A percentile compares a stretch with the other conserved stretches of the same genome.
Evolutionary conservation across 2,329 filamentous ascomycete genomes (phyloP).

Genomic region (Pseudophaeomoniella oleicola): DNA sequence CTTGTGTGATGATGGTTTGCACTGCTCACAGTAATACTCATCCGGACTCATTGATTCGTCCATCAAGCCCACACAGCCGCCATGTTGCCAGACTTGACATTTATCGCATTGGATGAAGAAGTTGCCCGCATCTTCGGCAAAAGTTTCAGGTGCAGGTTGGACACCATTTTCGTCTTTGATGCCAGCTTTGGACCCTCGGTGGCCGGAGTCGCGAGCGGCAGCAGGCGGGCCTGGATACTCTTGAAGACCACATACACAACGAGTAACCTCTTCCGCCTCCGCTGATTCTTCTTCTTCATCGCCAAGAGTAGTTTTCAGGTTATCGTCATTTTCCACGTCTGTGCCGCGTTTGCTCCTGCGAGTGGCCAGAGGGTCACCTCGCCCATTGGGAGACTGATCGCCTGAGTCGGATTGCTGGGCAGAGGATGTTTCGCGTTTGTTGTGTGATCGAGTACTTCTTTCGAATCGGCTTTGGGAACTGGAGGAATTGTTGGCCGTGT

Average conservation of each 20-base stretch:
- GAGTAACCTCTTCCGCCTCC: constrained; percentile 84
- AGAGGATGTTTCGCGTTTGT: constrained; percentile 60
- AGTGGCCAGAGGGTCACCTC: constrained; percentile 51
- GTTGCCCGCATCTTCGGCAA: constrained; percentile 68
- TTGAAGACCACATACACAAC: constrained; percentile 86
- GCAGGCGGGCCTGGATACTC: constrained; percentile 75
- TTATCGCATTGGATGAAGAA: constrained; percentile 97
- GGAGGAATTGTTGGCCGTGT: constrained; percentile 60
- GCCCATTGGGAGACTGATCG: constrained; percentile 38
- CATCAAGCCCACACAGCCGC: constrained; percentile 92
- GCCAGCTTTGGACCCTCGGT: constrained; percentile 40
- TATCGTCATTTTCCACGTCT: constrained; percentile 46
- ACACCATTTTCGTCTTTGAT: constrained; percentile 43
- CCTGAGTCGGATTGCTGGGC: constrained; percentile 38
- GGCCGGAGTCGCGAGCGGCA: constrained; percentile 40
- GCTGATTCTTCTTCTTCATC: constrained; percentile 47
- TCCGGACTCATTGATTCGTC: constrained; percentile 86
- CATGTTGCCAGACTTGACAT: constrained; percentile 96
- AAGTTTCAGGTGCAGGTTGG: constrained; percentile 39
- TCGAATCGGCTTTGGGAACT: constrained; percentile 60
- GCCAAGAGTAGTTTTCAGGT: constrained; percentile 32
- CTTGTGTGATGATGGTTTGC: constrained; percentile 79
- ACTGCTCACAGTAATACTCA: constrained; percentile 96
- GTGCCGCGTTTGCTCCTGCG: constrained; percentile 65
- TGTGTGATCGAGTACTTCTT: constrained; percentile 55